phyloP scores from a whole-genome alignment of 2,329 filamentous ascomycete genomes.

The Chaetomiaceae sp. region DNA sequence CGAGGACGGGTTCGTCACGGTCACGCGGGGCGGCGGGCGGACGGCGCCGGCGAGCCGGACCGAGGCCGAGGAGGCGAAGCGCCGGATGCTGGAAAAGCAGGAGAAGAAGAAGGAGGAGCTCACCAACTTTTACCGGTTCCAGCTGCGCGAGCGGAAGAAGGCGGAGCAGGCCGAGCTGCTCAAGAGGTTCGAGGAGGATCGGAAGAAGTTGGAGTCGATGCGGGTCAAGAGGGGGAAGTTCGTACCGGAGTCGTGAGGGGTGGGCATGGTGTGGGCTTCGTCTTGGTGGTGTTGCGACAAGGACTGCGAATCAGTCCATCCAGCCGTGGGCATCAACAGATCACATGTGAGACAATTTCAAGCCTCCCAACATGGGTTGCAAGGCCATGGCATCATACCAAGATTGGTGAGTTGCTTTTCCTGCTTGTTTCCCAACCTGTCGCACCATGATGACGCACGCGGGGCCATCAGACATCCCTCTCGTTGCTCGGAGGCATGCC shows the following conservation, averaged over 20 bases:
- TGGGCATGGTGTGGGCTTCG: too few species aligned
- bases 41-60: constrained; percentile 61
- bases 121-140: constrained; percentile 79
- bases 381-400: background rate
- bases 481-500: constrained; percentile 25
- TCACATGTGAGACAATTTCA: background rate
- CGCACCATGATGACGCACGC: constrained; percentile 36
- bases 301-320: background rate
- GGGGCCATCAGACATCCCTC: constrained; percentile 35
- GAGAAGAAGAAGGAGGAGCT: constrained; percentile 59
- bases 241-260: constrained; percentile 42
- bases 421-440: background rate
- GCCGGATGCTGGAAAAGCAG: constrained; percentile 59
- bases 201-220: constrained; percentile 66
- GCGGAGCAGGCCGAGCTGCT: constrained; percentile 65
- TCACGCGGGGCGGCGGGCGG: constrained; percentile 72
- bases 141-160: constrained; percentile 75
- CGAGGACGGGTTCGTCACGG: constrained; percentile 92
- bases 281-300: background rate
- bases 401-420: constrained; percentile 19
- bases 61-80: constrained; percentile 52
- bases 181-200: constrained; percentile 72
- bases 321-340: background rate
- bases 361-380: background rate
- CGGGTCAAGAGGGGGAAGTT: constrained; percentile 62